Base-by-base conservation (phyloP, 2,329 filamentous ascomycete species). In the Aspergillus persii region DNA sequence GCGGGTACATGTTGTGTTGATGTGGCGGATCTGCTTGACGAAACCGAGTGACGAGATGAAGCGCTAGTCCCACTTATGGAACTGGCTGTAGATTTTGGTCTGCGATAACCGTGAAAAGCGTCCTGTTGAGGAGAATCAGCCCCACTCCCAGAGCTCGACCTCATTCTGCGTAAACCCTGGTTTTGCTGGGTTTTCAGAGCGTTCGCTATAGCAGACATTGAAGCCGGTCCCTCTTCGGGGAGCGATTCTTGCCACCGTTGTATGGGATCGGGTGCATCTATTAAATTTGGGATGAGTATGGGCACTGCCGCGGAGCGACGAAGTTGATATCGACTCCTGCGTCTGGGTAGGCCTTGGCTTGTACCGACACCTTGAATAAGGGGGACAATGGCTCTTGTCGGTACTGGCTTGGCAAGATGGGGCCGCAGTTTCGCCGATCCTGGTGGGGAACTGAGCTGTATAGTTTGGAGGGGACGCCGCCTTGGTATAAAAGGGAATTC, bases 231-330 rank as follows among this genome's bases (percentile, higher is more conserved):
- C n/a, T 54, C 53, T 46, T 54, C 53, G 8, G 41, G 53, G 6
- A 41, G 53, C 8, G 53, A 54, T 9, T 54, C 41, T 15, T 23
- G 41, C 57, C 48, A 56, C 39, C 56, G 36, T 41, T 41, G 36
- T 15, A 41, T 41, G 12, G 36, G 36, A 41, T 41, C 36, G 11
- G 36, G 11, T 12, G 36, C 11, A 6, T 41, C n/a, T 15, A 41
- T 7, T 5, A 11, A 41, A 3, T 41, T 41, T n/a, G 36, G 36
- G 36, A 41, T 41, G 36, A 41, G n/a, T n/a, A 41, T 15, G 12
- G 36, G 36, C n/a, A 3, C 36, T 41, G 36, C 15, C 36, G 12
- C 36, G 7, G 36, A 12, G 36, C 36, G 36, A n/a, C 36, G n/a
- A 41, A 41, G 36, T 15, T 41, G 36, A 15, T 41, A 41, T n/a